Percentiles rank a stretch among this genome's conserved stretches.
phyloP scores from a whole-genome alignment of 2,329 filamentous ascomycete genomes.

The Hysterium pulicare region DNA sequence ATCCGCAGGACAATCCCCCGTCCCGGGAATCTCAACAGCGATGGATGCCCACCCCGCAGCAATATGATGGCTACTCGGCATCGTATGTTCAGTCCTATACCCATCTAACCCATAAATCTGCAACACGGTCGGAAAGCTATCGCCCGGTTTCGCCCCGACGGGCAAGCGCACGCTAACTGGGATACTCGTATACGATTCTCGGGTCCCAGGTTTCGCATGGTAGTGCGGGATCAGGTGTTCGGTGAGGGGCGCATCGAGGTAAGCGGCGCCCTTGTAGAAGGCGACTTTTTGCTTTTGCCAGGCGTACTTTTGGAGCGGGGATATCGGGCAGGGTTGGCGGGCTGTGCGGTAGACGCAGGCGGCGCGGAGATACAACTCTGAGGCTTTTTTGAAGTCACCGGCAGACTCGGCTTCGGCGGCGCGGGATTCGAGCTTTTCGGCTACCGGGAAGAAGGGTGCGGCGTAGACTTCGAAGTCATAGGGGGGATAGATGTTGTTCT shows the following conservation, averaged over 20 bases:
- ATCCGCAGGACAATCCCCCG: constrained; percentile 49
- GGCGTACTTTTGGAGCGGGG: constrained; percentile 52
- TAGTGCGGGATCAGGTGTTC: constrained; percentile 63
- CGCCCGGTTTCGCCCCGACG: constrained; percentile 1
- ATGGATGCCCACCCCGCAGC: constrained; percentile 43
- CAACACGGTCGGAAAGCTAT: constrained; percentile 5
- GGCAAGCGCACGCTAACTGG: constrained; percentile 52
- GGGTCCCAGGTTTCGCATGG: constrained; percentile 54
- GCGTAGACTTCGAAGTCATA: constrained; percentile 60
- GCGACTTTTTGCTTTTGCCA: constrained; percentile 62
- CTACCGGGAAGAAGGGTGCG: constrained; percentile 54
- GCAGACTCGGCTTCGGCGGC: constrained; percentile 49
- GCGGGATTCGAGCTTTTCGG: constrained; percentile 50
- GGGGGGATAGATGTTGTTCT: constrained; percentile 59
- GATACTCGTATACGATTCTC: constrained; percentile 39
- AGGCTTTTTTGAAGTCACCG: constrained; percentile 50
- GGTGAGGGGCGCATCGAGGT: constrained; percentile 42
- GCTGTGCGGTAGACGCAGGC: constrained; percentile 60
- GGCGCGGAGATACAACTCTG: constrained; percentile 53
- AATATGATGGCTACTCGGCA: constrained; percentile 41
- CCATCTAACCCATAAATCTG: constrained; percentile 46
- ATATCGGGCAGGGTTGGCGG: constrained; percentile 57
- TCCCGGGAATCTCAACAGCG: constrained; percentile 53
- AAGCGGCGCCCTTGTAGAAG: constrained; percentile 52
- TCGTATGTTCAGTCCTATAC: constrained; percentile 48